A percentile compares a stretch with the other conserved stretches of the same genome.
phyloP scores from a whole-genome alignment of 805 yeast genomes.

The Sugiyamaella mastotermitis region DNA sequence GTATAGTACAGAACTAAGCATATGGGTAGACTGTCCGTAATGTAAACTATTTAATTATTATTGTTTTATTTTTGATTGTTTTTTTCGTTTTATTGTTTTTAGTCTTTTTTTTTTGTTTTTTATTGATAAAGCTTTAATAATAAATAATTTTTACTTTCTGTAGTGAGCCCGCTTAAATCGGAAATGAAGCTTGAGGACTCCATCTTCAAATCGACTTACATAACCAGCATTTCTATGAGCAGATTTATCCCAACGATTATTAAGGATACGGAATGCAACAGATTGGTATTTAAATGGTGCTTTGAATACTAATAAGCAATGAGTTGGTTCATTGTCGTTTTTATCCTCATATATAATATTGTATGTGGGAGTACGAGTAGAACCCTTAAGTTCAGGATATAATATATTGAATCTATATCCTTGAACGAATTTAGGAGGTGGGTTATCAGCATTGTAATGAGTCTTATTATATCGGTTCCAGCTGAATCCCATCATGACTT shows the following conservation, averaged over 20 bases:
- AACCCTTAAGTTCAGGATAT: constrained; percentile 28
- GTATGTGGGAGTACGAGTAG: constrained; percentile 28
- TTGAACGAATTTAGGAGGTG: constrained; percentile 33
- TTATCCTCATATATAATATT: constrained; percentile 19
- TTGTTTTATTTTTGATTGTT: too few species aligned
- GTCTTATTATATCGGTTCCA: constrained; percentile 33
- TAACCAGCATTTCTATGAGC: constrained; percentile 25
- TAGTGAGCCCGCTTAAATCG: constrained; percentile 28
- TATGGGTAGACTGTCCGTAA: too few species aligned
- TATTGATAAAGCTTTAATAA: constrained; percentile 1
- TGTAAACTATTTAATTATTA: too few species aligned
- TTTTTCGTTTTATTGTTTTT: too few species aligned
- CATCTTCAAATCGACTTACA: constrained; percentile 29
- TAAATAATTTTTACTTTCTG: constrained; percentile 20
- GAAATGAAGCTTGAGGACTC: constrained; percentile 32
- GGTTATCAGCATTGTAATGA: constrained; percentile 30
- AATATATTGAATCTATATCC: constrained; percentile 33
- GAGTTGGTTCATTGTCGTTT: constrained; percentile 14
- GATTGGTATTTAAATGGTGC: constrained; percentile 32
- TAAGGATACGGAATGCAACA: constrained; percentile 30
- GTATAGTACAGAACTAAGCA: too few species aligned
- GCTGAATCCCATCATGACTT: constrained; percentile 31
- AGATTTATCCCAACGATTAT: constrained; percentile 32
- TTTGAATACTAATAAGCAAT: constrained; percentile 27
- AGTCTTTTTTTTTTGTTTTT: too few species aligned